Percentiles rank a stretch among this genome's conserved stretches.
Evolutionary conservation across 2,329 filamentous ascomycete species (phyloP).

Genomic region (Colletotrichum sp.): DNA sequence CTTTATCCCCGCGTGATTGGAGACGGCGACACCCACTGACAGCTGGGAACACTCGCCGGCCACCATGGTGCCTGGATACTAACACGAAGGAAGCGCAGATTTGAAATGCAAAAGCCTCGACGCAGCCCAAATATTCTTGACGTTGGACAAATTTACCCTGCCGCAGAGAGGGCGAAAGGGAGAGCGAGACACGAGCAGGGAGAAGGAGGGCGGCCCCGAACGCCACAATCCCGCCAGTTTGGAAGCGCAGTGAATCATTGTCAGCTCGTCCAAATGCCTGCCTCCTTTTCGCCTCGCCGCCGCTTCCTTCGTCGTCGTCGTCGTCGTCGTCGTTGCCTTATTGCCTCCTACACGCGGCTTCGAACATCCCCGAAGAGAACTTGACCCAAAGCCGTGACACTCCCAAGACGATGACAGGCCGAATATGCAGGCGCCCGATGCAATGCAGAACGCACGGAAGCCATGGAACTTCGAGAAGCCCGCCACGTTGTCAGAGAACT

Average conservation of each 20-base stretch:
- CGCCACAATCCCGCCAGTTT: constrained; percentile 5
- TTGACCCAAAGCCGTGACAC: not conserved
- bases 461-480: constrained; percentile 1
- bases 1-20: not conserved
- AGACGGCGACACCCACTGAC: not conserved
- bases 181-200: not conserved
- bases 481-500: not conserved
- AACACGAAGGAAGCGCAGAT: not conserved
- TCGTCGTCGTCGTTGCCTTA: not conserved
- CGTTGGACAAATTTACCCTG: not conserved
- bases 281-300: not conserved
- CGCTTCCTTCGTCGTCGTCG: not conserved
- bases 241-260: not conserved
- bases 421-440: not conserved
- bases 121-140: not conserved
- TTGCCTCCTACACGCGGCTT: not conserved
- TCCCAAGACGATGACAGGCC: not conserved
- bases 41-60: not conserved
- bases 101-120: not conserved
- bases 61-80: not conserved
- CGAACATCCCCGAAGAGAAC: not conserved
- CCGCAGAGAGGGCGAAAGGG: not conserved
- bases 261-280: not conserved
- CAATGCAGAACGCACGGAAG: not conserved
- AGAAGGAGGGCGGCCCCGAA: not conserved